Conservation (phyloP, 1,139 yeast species). For the Sugiyamaella grinbergsii region DNA sequence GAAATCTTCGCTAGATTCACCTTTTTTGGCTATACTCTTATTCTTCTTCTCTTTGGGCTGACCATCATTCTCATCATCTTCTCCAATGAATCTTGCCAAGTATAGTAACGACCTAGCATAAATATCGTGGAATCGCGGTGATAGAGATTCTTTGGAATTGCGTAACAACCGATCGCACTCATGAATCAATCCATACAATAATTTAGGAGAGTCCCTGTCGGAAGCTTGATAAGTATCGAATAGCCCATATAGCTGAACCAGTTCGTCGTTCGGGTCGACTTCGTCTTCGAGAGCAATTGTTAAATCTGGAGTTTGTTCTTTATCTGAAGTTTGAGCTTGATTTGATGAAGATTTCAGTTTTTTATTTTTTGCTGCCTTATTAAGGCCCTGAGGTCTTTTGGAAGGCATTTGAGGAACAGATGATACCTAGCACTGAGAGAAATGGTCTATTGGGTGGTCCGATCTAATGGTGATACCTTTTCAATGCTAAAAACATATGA, state of each 20-base stretch:
- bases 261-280: slow-evolving; percentile 74
- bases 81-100: slow-evolving; percentile 49
- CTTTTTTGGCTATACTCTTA: slow-evolving; percentile 31
- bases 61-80: slow-evolving; percentile 28
- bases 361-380: slow-evolving; percentile 54
- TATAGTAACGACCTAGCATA: slow-evolving; percentile 75
- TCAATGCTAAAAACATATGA: background rate
- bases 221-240: slow-evolving; percentile 55
- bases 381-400: slow-evolving; percentile 81
- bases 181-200: slow-evolving; percentile 83
- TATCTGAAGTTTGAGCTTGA: slow-evolving; percentile 23
- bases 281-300: slow-evolving; percentile 72
- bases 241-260: slow-evolving; percentile 70
- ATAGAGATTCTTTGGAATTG: slow-evolving; percentile 44
- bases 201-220: slow-evolving; percentile 43
- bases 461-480: background rate
- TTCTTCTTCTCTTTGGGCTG: slow-evolving; percentile 29
- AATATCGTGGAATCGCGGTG: slow-evolving; percentile 66
- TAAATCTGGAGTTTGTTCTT: slow-evolving; percentile 35
- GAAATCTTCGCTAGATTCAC: slow-evolving; percentile 52
- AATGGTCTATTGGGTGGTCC: background rate
- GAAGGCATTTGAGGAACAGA: slow-evolving; percentile 13
- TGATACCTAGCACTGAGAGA: too few species aligned
- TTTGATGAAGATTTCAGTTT: slow-evolving; percentile 32
- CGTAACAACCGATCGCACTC: slow-evolving; percentile 85